Conservation (phyloP, 306 rosid genomes). For the Fagus sylvatica region DNA sequence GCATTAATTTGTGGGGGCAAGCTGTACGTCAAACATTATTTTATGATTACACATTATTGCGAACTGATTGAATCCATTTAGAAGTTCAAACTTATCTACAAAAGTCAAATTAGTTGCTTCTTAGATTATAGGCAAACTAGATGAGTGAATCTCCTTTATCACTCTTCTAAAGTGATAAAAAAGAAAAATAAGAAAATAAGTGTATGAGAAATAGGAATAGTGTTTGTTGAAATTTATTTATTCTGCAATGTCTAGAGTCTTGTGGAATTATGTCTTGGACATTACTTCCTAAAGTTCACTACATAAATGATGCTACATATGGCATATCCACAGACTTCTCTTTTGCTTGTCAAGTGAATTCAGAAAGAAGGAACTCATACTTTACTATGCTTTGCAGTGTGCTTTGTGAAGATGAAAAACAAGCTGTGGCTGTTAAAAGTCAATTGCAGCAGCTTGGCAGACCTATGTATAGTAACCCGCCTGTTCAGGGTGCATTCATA, state of each 20-base stretch:
- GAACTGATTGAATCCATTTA: no score
- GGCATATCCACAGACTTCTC: not conserved
- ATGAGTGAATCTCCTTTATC: not conserved
- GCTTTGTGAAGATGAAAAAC: conserved; percentile 89
- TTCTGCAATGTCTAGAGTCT: not conserved
- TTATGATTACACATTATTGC: not conserved
- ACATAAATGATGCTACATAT: not conserved
- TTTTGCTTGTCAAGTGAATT: conserved; percentile 19
- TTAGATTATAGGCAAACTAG: not conserved
- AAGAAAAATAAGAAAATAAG: not conserved
- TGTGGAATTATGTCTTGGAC: conserved; percentile 9
- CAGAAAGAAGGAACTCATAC: not conserved
- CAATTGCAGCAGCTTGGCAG: conserved; percentile 89
- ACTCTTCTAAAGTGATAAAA: not conserved
- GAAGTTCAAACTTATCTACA: not conserved
- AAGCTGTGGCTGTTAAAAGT: conserved; percentile 91
- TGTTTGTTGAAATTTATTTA: not conserved
- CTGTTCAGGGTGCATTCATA: conserved; percentile 82
- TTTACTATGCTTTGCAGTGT: conserved; percentile 47
- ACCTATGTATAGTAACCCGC: conserved; percentile 98
- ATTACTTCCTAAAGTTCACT: not conserved
- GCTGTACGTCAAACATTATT: not conserved
- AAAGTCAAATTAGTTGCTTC: not conserved
- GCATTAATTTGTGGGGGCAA: not conserved
- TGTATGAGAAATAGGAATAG: not conserved